A percentile compares a stretch with the other conserved stretches of the same genome.
Evolutionary conservation across 225 moss, liverwort and hornwort species (phyloP).

Genomic region (Climacium dendroides): DNA sequence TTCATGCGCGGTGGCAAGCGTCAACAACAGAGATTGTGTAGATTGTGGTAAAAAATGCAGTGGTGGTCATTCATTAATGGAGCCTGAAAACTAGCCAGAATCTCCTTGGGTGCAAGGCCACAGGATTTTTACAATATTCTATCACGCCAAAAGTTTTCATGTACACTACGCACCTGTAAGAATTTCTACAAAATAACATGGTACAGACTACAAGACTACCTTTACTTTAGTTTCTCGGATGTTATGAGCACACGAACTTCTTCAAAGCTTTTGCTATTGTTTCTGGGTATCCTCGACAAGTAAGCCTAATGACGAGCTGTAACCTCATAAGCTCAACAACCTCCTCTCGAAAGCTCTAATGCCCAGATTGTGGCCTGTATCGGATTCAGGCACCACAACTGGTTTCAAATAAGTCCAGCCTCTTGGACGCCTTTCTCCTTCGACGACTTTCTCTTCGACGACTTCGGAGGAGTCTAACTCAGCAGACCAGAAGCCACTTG

Average conservation of each 20-base stretch:
- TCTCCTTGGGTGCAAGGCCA: background rate
- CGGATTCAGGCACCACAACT: background rate
- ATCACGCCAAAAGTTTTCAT: background rate
- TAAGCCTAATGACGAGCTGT: background rate
- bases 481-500: slow-evolving; percentile 4
- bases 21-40: background rate
- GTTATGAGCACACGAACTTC: background rate
- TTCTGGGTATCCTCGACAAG: background rate
- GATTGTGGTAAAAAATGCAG: background rate
- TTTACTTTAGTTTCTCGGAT: background rate
- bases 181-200: background rate
- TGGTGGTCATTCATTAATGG: background rate
- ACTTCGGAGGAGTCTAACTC: background rate
- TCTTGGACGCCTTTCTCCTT: background rate
- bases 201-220: background rate
- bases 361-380: background rate
- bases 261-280: background rate
- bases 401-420: background rate
- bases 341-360: background rate
- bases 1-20: background rate
- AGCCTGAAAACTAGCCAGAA: background rate
- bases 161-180: background rate
- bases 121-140: background rate
- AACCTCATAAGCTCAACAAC: background rate
- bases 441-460: background rate